Percentiles rank a stretch among this genome's conserved stretches.
These are phyloP conservation scores for Panellus pusillus DNA, from an alignment of 768 basidiomycete genomes.

Conservation along the genomic window DNA sequence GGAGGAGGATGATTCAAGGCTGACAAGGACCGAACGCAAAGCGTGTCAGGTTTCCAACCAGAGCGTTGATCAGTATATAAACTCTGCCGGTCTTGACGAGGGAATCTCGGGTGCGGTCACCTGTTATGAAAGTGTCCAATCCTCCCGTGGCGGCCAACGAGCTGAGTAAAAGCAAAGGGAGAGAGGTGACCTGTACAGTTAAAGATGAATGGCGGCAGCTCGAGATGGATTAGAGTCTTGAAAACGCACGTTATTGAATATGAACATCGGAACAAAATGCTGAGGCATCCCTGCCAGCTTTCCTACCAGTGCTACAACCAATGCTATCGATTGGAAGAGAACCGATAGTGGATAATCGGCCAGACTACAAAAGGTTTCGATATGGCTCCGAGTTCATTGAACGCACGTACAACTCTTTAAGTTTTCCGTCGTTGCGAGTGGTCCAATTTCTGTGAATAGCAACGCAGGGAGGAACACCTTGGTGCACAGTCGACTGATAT, in stretches of 20 bases:
- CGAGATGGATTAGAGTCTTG: not conserved
- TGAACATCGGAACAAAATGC: conserved; percentile 19
- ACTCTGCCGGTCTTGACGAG: conserved; percentile 9
- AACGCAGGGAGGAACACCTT: conserved; percentile 19
- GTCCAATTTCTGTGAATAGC: conserved; percentile 20
- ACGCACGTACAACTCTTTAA: conserved; percentile 7
- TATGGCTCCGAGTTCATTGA: not conserved
- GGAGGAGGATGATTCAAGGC: not conserved
- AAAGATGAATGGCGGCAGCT: not conserved
- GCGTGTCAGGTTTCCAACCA: conserved; percentile 19
- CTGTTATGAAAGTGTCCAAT: conserved; percentile 11
- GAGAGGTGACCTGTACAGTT: conserved; percentile 14
- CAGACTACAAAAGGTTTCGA: conserved; percentile 9
- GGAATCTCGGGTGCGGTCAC: conserved; percentile 6
- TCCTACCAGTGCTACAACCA: conserved; percentile 6
- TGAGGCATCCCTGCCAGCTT: conserved; percentile 12
- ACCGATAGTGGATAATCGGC: conserved; percentile 21
- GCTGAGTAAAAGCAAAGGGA: conserved; percentile 18
- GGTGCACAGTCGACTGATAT: conserved; percentile 11
- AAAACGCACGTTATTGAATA: conserved; percentile 19
- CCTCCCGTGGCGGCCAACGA: conserved; percentile 17
- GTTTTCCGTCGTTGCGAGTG: conserved; percentile 14
- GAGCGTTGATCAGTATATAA: conserved; percentile 20
- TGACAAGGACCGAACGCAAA: conserved; percentile 21
- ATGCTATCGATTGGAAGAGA: conserved; percentile 14